phyloP scores from a whole-genome alignment of 768 basidiomycete species.

The Tylopilus rubrobrunneus region DNA sequence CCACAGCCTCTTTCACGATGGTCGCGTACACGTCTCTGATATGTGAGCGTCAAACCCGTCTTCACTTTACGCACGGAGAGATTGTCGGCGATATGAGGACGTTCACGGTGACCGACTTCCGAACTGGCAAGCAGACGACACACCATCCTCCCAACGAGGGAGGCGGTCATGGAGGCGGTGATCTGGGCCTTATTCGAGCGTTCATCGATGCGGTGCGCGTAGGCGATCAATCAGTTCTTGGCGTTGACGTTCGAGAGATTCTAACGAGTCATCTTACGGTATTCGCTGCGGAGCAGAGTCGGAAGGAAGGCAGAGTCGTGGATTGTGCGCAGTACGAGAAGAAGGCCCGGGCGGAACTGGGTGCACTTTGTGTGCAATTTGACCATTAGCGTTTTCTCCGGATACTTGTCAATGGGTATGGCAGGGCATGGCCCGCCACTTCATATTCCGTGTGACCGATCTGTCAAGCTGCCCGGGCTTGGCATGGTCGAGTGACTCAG shows the following conservation, averaged over 20 bases:
- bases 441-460: too few species aligned
- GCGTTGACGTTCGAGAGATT: slow-evolving; percentile 64
- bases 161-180: slow-evolving; percentile 83
- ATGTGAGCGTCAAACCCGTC: slow-evolving; percentile 77
- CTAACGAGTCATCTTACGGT: slow-evolving; percentile 78
- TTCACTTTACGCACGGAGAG: slow-evolving; percentile 86
- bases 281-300: slow-evolving; percentile 82
- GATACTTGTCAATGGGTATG: neutral
- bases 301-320: slow-evolving; percentile 64
- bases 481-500: too few species aligned
- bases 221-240: slow-evolving; percentile 59
- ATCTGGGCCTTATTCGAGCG: slow-evolving; percentile 66
- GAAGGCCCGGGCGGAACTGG: slow-evolving; percentile 36
- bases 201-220: slow-evolving; percentile 75
- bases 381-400: neutral
- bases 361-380: neutral
- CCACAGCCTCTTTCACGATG: slow-evolving; percentile 87
- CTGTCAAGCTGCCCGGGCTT: too few species aligned
- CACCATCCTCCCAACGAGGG: slow-evolving; percentile 53
- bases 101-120: slow-evolving; percentile 78
- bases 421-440: neutral
- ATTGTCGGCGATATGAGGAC: slow-evolving; percentile 80
- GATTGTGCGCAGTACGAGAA: slow-evolving; percentile 66
- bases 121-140: slow-evolving; percentile 41
- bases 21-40: slow-evolving; percentile 76